phyloP scores from a whole-genome alignment of 2,329 filamentous ascomycete genomes.

The Fusarium drepaniforme region DNA sequence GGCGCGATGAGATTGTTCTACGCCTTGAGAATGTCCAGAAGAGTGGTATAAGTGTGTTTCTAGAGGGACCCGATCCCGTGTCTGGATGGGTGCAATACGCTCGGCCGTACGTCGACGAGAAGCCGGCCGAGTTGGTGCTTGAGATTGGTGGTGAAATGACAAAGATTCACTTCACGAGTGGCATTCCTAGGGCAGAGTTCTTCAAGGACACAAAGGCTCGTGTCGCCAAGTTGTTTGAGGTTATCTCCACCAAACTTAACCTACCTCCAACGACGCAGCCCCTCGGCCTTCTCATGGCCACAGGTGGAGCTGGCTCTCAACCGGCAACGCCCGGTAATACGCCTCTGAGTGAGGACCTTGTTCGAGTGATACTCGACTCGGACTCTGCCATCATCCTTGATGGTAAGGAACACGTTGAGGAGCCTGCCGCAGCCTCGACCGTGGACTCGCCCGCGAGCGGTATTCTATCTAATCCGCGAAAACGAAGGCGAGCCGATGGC shows the following conservation, averaged over 20 bases:
- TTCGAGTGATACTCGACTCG: slow-evolving; percentile 72
- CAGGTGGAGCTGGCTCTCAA: slow-evolving; percentile 71
- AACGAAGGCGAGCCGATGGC: slow-evolving; percentile 59
- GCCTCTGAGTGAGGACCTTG: slow-evolving; percentile 76
- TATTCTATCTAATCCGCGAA: slow-evolving; percentile 54
- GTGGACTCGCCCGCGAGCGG: slow-evolving; percentile 45
- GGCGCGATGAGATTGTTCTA: slow-evolving; percentile 80
- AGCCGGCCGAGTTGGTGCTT: slow-evolving; percentile 78
- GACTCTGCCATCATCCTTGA: slow-evolving; percentile 72
- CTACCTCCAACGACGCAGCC: slow-evolving; percentile 71
- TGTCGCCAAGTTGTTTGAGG: slow-evolving; percentile 80
- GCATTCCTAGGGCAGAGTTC: slow-evolving; percentile 73
- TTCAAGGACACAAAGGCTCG: slow-evolving; percentile 77
- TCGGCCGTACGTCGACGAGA: slow-evolving; percentile 86
- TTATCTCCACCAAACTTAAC: slow-evolving; percentile 85
- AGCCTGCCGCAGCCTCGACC: slow-evolving; percentile 43
- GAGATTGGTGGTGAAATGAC: slow-evolving; percentile 81
- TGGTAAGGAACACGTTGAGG: slow-evolving; percentile 58
- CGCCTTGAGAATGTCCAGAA: slow-evolving; percentile 90
- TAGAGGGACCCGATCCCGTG: slow-evolving; percentile 50
- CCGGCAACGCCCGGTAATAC: slow-evolving; percentile 77
- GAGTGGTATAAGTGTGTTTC: slow-evolving; percentile 78
- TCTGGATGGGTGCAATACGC: slow-evolving; percentile 79
- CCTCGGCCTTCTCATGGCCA: slow-evolving; percentile 74
- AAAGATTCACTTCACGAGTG: slow-evolving; percentile 61